Evolutionary conservation across 106 monocot species (phyloP), one percentile per base, ranked within the genome.

Genomic region (Allium sativum): DNA sequence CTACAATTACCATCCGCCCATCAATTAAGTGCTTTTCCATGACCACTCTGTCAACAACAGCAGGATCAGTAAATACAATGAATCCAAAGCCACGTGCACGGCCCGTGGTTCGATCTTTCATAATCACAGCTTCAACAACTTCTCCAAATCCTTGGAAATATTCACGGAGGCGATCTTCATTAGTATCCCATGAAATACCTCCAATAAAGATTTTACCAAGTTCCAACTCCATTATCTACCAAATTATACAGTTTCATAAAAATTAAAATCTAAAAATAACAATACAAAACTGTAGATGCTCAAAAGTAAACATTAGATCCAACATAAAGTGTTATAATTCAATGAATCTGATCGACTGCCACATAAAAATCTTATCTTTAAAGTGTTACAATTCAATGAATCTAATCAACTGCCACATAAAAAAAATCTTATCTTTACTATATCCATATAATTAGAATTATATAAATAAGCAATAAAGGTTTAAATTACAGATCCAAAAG

Each of bases 11-110:
- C 66, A 68, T 74, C 67, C 74, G 67, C 42, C 67, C 67, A 62
- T 74, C 74, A 14, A 74, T 74, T 13, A 74, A 53, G 55, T 74
- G 74, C 52, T 74, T 74, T 53, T 74, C 61, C 61, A 61, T 74
- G 45, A 62, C 67, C 14, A 74, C 67, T 50, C 53, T 74, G 67
- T 68, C 74, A 1, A 67, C 74, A 40, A 74, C 61, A 14, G 61
- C 54, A 40, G 67, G 67, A n/a, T 74, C 74, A 7, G 67, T 45
- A 43, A 74, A 74, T 43, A 74, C 67, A 15, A 74, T 18, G 47
- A 74, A 74, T 61, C 74, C 74, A 20, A 74, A 74, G 6, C 74
- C 74, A n/a, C 74, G 74, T 8, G 67, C 74, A 14, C 74, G 67
- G 17, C 74, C 74, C 6, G 74, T 74, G 44, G 53, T 61, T 41